These are phyloP conservation scores for Thyridium curvatum DNA, from an alignment of 2,329 filamentous ascomycete genomes.

Conservation along the genomic window DNA sequence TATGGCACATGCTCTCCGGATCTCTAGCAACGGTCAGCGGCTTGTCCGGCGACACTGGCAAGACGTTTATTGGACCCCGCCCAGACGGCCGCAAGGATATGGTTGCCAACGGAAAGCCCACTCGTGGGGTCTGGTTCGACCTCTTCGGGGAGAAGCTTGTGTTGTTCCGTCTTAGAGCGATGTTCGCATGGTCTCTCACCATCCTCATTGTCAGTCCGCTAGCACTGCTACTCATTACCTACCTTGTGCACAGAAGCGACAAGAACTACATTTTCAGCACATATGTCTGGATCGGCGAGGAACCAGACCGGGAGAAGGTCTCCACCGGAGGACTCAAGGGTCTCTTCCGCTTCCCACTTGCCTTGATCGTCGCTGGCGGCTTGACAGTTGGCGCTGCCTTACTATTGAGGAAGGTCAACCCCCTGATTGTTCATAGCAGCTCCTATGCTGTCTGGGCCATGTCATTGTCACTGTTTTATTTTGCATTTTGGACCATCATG, in stretches of 20 bases:
- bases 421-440: constrained; percentile 85
- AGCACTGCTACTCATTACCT: constrained; percentile 61
- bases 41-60: constrained; percentile 62
- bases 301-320: constrained; percentile 56
- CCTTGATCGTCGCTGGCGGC: constrained; percentile 60
- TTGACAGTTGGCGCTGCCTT: constrained; percentile 69
- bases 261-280: constrained; percentile 86
- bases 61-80: constrained; percentile 56
- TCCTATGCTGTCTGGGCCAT: constrained; percentile 84
- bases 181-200: constrained; percentile 84
- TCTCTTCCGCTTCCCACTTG: constrained; percentile 76
- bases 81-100: constrained; percentile 51
- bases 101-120: constrained; percentile 60
- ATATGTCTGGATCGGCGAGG: constrained; percentile 45
- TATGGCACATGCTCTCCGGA: constrained; percentile 95
- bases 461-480: constrained; percentile 76
- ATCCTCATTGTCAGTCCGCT: constrained; percentile 76
- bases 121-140: constrained; percentile 86
- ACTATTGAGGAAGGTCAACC: constrained; percentile 76
- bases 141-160: constrained; percentile 76
- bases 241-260: constrained; percentile 62
- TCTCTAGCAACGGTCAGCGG: constrained; percentile 68
- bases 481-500: constrained; percentile 76
- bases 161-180: constrained; percentile 69
- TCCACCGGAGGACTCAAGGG: constrained; percentile 71